Evolutionary conservation across 768 basidiomycete species (phyloP), one percentile per base, ranked within the genome.

Genomic region (Boletus speciosus): DNA sequence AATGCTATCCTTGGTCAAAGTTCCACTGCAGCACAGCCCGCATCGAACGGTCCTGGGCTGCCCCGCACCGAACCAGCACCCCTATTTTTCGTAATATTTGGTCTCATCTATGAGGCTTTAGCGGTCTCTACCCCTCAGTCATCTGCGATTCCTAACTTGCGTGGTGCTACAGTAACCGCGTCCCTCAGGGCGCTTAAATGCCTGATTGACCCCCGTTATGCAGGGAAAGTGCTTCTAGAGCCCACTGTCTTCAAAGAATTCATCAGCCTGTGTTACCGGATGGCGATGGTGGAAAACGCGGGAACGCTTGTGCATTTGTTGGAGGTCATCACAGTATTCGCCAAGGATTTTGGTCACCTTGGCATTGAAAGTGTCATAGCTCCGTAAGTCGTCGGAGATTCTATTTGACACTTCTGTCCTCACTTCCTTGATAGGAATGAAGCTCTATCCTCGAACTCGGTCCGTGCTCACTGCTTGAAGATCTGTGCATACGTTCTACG

Each of bases 21-120:
- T 23, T 60, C 68, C 2, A 55, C 65, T 36, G 50, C 47, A 23
- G 51, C 10, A 15, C 34, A 53, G 23, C 47, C 70, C 1, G 55
- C 66, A 4, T 58, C 65, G 1, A 68, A 64, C 6, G 62, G 63
- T 7, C 32, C 50, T 23, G 54, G 48, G 12, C 54, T 55, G 4
- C 65, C 70, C 15, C 71, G 78, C 5, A 64, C 72, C 8, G 89
- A 92, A 53, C 90, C 93, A 2, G 79, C 86, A 0, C 78, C 84
- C 11, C 84, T 91, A 71, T 99, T 98, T 74, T 93, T 86, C 72
- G 80, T 91, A 11, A 66, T 97, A 5, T 98, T 96, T 66, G 95
- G 96, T 11, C 81, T 98, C n/a, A 85, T 96, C 1, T 99, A 89
- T 61, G 96, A 98, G 66, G 85, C 90, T 0, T 74, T 98, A 7